Evolutionary conservation across 2,329 filamentous ascomycete species (phyloP), one percentile per base, ranked within the genome.

Genomic region (Venturia effusa): DNA sequence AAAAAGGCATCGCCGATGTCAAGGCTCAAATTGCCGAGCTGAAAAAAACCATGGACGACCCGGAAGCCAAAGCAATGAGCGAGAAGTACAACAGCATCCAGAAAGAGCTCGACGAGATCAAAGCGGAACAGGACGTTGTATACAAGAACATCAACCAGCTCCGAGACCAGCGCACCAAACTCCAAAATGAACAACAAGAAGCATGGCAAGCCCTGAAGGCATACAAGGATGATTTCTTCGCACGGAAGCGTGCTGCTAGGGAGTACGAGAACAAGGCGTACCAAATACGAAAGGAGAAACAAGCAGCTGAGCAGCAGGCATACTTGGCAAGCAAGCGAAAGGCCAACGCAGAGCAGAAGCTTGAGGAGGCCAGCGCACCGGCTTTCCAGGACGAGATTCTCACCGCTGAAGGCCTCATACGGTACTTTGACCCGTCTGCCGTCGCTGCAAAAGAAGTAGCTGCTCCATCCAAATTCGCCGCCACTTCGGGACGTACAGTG

Each of bases 371-470:
- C 69, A 89, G 87, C 73, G 88, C 90, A 70, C 92, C 88, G 19
- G 94, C 94, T 62, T 99, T 91, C 81, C 83, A 90, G 59, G 91
- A 97, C 70, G 92, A 99, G 80, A 96, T 99, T 72, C 84, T 92
- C 71, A 88, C 88, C 62, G 90, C 91, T 67, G 90, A 94, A 79
- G 89, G 87, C 74, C 82, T 99, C 57, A 89, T 97, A 70, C 87
- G 88, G 69, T 93, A 93, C 83, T 93, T 97, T 69, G 92, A 97
- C 75, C 93, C 93, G 15, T 41, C 43, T 1, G 84, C 85, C 65
- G 78, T 80, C 43, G 77, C 80, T 39, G 80, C 82, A 73, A 90
- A 88, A 77, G 90, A 88, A 79, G 84, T 72, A 1, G 68, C 74
- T 22, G 75, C 76, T 57, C 81, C 86, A 68, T 87, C 87, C 74